phyloP scores from a whole-genome alignment of 164 flowering plant genomes.

The Dillenia turbinata region DNA sequence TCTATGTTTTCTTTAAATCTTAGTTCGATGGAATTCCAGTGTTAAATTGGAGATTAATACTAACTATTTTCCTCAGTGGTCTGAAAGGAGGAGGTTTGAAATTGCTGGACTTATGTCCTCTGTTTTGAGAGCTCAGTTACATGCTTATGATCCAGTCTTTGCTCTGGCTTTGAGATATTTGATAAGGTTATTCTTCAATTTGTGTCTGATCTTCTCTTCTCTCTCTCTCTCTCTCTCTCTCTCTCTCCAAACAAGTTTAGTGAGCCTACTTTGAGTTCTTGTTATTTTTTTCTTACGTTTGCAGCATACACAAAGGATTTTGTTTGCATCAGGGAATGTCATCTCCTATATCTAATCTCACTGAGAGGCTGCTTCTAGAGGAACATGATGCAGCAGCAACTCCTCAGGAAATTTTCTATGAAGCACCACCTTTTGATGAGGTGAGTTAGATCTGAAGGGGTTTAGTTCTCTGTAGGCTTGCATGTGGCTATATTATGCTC shows the following conservation, averaged over 20 bases:
- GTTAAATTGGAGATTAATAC: constrained; percentile 3
- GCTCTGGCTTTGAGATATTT: constrained; percentile 93
- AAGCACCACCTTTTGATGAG: constrained; percentile 97
- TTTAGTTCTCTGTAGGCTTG: too few relatives aligned
- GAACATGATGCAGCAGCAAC: constrained; percentile 81
- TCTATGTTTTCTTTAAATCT: not conserved
- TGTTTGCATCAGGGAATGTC: constrained; percentile 79
- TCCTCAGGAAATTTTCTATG: constrained; percentile 67
- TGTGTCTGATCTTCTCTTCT: not conserved
- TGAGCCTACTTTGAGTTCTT: constrained; percentile 3
- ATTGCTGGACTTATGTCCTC: constrained; percentile 85
- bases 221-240: constrained; percentile 4
- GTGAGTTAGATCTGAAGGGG: constrained; percentile 25
- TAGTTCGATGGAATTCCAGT: constrained; percentile 3
- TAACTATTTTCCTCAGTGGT: constrained; percentile 67
- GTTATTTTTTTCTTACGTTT: not conserved
- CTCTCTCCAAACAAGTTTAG: not conserved
- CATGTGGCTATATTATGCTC: too few relatives aligned
- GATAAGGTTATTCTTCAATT: constrained; percentile 58
- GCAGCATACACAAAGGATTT: constrained; percentile 89
- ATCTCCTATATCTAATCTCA: constrained; percentile 92
- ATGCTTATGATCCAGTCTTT: constrained; percentile 90
- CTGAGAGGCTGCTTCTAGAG: constrained; percentile 84
- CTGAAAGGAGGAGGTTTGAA: constrained; percentile 75
- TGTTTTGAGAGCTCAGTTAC: constrained; percentile 76